Evolutionary conservation across 2,329 filamentous ascomycete genomes (phyloP), one percentile per base, ranked within the genome.

Genomic region (Aulographum hederae): DNA sequence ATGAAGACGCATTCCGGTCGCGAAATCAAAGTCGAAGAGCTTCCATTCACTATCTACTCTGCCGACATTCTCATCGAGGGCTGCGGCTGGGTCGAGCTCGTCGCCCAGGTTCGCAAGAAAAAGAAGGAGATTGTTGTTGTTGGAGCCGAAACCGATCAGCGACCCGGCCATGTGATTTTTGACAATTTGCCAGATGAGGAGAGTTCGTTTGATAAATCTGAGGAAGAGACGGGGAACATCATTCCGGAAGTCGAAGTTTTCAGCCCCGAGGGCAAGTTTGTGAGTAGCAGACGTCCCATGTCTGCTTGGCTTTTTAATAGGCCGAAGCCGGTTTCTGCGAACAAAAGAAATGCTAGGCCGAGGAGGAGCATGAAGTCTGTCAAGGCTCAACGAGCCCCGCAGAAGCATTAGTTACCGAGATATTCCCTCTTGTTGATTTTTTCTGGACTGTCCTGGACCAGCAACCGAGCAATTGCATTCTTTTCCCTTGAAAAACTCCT

Each of bases 1-100:
- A 80, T 77, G 3, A 59, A 64, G 19, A 68, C 63, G 35, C 61
- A 67, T 31, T 78, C 69, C 2, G 21, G 13, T 25, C 65, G 65
- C 28, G 72, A 65, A 25, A 58, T 75, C 28, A 71, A 68, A 34
- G 65, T 77, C 1, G 72, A 80, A 2, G 58, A 63, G 12, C 58
- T 95, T 4, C 81, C 84, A 0, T 98, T 85, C 52, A 67, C 69
- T 11, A 72, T 95, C 2, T 64, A 89, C 37, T 72, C 77, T 6
- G 67, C 76, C 1, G 91, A 98, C 47, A 72, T 98, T 16, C 58
- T 98, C 11, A 73, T 98, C 31, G 86, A 95, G 50, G 84, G 89
- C 2, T 76, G 84, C 17, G 89, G 89, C 5, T 98, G 91, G 79
- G 67, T 98, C 2, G 89, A 98, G 53, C 53, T 98, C 26, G 74